These are phyloP conservation scores for Apiospora aurea DNA, from an alignment of 2,329 filamentous ascomycete species.

Conservation along the genomic window DNA sequence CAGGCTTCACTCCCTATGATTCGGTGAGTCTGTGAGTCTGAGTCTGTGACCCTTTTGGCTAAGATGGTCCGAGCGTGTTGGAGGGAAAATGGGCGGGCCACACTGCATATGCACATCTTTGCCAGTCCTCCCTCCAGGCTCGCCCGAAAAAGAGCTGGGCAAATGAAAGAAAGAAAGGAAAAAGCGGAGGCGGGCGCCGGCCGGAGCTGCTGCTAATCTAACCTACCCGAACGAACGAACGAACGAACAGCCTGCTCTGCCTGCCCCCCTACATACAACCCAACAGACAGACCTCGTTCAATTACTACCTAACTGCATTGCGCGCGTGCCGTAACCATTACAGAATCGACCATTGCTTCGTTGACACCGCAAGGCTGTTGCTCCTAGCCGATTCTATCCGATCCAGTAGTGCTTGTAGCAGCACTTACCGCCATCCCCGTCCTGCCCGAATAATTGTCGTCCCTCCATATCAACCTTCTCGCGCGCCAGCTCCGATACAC, in stretches of 20 bases:
- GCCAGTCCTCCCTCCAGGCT: not conserved
- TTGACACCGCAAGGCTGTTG: constrained; percentile 6
- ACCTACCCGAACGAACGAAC: not conserved
- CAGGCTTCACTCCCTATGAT: not conserved
- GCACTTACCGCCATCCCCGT: not conserved
- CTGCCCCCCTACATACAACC: not conserved
- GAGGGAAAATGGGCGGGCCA: not conserved
- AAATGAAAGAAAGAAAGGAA: constrained; percentile 14
- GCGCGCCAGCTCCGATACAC: constrained; percentile 2
- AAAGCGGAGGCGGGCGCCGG: constrained; percentile 4
- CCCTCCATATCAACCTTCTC: not conserved
- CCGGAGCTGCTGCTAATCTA: constrained; percentile 20
- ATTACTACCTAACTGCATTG: not conserved
- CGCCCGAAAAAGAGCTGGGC: constrained; percentile 4
- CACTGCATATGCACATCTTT: constrained; percentile 13
- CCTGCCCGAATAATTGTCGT: not conserved
- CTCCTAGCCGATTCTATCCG: not conserved
- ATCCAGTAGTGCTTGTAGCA: not conserved
- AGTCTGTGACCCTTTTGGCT: too few species aligned
- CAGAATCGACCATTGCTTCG: not conserved
- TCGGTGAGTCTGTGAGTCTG: too few species aligned
- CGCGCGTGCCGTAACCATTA: not conserved
- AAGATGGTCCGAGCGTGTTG: not conserved
- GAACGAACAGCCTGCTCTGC: constrained; percentile 6
- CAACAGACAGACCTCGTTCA: not conserved